These are phyloP conservation scores for Aurifilum marmelostoma DNA, from an alignment of 2,329 filamentous ascomycete species.

Conservation along the genomic window DNA sequence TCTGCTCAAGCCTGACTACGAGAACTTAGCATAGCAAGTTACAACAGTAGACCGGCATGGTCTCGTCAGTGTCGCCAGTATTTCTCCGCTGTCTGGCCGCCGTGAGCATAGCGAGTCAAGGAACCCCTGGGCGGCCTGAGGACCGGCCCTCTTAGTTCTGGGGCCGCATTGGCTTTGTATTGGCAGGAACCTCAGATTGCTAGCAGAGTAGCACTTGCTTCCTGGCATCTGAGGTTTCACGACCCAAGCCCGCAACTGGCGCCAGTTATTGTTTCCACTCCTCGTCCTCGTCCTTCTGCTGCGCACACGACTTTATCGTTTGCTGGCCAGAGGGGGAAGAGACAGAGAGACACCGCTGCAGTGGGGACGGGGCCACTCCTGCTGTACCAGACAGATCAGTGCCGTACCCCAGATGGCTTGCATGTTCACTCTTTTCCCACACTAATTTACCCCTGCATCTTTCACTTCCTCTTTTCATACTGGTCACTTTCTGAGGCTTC, in stretches of 20 bases:
- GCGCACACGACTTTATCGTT: not conserved
- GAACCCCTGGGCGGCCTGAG: constrained; percentile 1
- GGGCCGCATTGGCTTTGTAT: not conserved
- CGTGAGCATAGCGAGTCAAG: constrained; percentile 9
- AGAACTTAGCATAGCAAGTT: not conserved
- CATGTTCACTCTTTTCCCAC: constrained; percentile 12
- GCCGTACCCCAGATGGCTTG: constrained; percentile 4
- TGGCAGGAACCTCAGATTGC: constrained; percentile 7
- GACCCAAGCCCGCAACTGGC: not conserved
- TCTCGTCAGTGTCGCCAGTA: not conserved
- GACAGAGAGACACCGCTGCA: not conserved
- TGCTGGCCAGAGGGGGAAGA: not conserved
- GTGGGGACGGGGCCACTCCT: not conserved
- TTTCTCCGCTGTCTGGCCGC: not conserved
- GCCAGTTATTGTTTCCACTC: not conserved
- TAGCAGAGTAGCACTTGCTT: not conserved
- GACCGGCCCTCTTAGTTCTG: not conserved
- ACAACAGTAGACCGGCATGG: not conserved
- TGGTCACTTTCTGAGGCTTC: not conserved
- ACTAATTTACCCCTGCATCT: constrained; percentile 22
- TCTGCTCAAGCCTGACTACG: no score
- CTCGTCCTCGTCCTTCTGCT: constrained; percentile 4
- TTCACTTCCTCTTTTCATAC: constrained; percentile 9
- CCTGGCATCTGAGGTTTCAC: constrained; percentile 11
- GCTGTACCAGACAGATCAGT: not conserved